phyloP scores from a whole-genome alignment of 306 rosid genomes.

The Alnus rubra region DNA sequence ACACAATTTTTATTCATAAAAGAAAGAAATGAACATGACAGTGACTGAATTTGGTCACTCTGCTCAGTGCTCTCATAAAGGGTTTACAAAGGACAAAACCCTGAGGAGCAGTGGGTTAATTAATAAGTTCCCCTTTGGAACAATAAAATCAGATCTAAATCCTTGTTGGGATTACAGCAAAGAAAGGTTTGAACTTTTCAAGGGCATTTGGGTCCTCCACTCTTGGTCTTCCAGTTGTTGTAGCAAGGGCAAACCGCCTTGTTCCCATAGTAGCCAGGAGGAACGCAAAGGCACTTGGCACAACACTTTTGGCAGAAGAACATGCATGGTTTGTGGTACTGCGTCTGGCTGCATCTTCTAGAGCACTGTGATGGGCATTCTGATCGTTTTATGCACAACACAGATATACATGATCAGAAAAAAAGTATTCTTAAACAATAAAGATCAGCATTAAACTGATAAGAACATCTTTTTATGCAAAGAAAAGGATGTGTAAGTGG shows the following conservation, averaged over 20 bases:
- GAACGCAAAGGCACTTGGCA: conserved; percentile 48
- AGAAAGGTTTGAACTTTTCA: conserved; percentile 1
- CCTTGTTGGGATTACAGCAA: conserved; percentile 6
- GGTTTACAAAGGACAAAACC: background rate
- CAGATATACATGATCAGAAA: too few species aligned
- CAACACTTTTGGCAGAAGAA: conserved; percentile 62
- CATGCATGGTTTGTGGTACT: conserved; percentile 54
- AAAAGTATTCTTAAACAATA: too few species aligned
- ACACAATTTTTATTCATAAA: background rate
- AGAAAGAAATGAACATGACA: background rate
- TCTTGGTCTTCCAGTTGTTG: conserved; percentile 66
- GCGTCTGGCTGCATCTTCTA: conserved; percentile 48
- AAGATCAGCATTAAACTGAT: too few species aligned
- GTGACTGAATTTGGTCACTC: background rate
- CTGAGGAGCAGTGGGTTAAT: too few species aligned
- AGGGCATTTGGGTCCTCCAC: conserved; percentile 70
- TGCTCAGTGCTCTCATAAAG: background rate
- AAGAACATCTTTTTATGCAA: too few species aligned
- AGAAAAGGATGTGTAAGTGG: too few species aligned
- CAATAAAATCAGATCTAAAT: conserved; percentile 4
- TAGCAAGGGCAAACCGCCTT: conserved; percentile 63
- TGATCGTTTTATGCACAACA: conserved; percentile 7
- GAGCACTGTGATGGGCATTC: conserved; percentile 48
- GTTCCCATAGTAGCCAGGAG: conserved; percentile 64
- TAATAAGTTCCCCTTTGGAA: background rate